A percentile compares a stretch with the other conserved stretches of the same genome.
phyloP scores from a whole-genome alignment of 1,284 basidiomycete genomes.

The Phylloporus sp. region DNA sequence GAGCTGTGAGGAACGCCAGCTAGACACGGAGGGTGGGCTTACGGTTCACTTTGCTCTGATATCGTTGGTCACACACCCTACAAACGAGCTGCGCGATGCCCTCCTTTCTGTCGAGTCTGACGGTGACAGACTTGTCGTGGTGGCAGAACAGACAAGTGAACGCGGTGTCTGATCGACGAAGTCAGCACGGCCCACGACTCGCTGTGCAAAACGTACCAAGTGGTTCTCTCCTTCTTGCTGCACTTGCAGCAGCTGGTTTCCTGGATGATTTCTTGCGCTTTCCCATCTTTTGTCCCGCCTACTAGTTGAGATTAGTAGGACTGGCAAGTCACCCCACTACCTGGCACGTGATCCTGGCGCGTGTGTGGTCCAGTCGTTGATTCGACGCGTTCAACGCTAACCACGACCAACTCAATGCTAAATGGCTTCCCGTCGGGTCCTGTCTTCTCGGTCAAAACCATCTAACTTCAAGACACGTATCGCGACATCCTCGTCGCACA shows the following conservation, averaged over 20 bases:
- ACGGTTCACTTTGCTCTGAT: slow-evolving; percentile 86
- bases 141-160: slow-evolving; percentile 91
- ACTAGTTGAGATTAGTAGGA: too few relatives aligned
- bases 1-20: slow-evolving; percentile 20
- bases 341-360: slow-evolving; percentile 42
- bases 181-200: slow-evolving; percentile 8
- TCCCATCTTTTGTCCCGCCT: slow-evolving; percentile 54
- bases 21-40: slow-evolving; percentile 38
- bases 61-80: slow-evolving; percentile 81
- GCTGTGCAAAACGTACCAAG: slow-evolving; percentile 58
- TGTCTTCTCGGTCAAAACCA: slow-evolving; percentile 24
- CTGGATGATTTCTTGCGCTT: slow-evolving; percentile 88
- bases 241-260: slow-evolving; percentile 58
- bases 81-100: slow-evolving; percentile 78
- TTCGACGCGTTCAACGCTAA: slow-evolving; percentile 24
- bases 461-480: slow-evolving; percentile 22
- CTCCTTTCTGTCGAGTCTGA: slow-evolving; percentile 84
- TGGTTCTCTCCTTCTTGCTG: slow-evolving; percentile 63
- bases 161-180: slow-evolving; percentile 57
- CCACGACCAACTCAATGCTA: slow-evolving; percentile 16
- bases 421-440: slow-evolving; percentile 35
- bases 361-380: slow-evolving; percentile 20
- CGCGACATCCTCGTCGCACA: slow-evolving; percentile 21
- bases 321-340: too few relatives aligned
- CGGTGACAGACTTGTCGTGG: slow-evolving; percentile 88